These are phyloP conservation scores for Thymus quinquecostatus DNA, from an alignment of 257 asterid species.

Conservation along the genomic window DNA sequence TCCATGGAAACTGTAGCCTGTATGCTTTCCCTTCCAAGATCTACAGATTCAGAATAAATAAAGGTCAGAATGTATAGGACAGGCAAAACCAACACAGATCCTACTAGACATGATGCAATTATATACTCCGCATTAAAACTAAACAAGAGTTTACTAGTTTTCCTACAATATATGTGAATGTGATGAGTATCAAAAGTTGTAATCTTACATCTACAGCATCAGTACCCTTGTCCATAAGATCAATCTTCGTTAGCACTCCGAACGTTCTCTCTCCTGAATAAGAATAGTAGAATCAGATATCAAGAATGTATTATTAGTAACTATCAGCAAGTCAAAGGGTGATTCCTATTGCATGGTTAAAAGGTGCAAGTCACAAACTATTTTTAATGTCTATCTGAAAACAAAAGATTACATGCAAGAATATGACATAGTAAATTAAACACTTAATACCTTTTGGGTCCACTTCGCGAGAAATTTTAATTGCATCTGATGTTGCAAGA, in stretches of 20 bases:
- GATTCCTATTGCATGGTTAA: not conserved
- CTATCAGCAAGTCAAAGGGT: constrained; percentile 10
- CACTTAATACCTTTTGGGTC: constrained; percentile 75
- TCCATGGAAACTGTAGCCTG: constrained; percentile 96
- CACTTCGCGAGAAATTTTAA: constrained; percentile 86
- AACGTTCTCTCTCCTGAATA: constrained; percentile 88
- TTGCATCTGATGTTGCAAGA: constrained; percentile 93
- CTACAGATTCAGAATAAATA: constrained; percentile 45
- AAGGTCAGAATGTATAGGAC: constrained; percentile 17
- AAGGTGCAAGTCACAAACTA: constrained; percentile 4
- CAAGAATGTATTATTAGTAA: not conserved
- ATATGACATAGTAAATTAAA: not conserved
- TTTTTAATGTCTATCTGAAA: constrained; percentile 21
- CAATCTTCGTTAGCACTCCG: constrained; percentile 86
- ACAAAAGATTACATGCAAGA: constrained; percentile 16
- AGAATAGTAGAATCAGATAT: constrained; percentile 28
- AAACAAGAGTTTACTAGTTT: constrained; percentile 8
- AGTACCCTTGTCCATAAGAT: constrained; percentile 99
- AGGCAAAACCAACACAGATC: constrained; percentile 13
- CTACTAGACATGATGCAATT: not conserved
- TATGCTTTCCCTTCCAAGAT: constrained; percentile 91
- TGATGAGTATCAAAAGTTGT: constrained; percentile 22
- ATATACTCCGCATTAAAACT: constrained; percentile 9
- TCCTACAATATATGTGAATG: constrained; percentile 5
- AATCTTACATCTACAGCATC: constrained; percentile 88